phyloP scores from a whole-genome alignment of 805 yeast species.

The Saturnispora serradocipensis region DNA sequence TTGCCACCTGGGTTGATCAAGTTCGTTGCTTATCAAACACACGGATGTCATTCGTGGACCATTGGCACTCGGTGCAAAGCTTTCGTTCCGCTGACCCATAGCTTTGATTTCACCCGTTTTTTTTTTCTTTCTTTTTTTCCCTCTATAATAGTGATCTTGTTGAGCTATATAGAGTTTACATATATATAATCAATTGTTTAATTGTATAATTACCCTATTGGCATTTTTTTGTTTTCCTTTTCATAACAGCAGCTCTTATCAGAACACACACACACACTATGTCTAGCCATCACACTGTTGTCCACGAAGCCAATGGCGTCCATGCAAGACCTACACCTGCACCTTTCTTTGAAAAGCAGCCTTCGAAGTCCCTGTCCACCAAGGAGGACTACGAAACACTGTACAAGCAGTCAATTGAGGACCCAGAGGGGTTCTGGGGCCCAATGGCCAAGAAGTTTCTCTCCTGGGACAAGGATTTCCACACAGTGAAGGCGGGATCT shows the following conservation, averaged over 20 bases:
- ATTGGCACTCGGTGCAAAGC: not conserved
- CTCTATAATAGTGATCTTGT: not conserved
- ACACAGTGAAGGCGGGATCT: conserved; percentile 53
- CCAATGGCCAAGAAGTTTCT: conserved; percentile 63
- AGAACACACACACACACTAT: conserved; percentile 1
- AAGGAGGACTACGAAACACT: conserved; percentile 60
- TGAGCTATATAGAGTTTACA: not conserved
- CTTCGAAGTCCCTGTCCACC: conserved; percentile 47
- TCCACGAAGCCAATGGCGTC: conserved; percentile 53
- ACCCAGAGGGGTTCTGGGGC: conserved; percentile 78
- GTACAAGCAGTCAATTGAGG: conserved; percentile 65
- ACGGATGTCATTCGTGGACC: not conserved
- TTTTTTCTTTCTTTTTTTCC: not conserved
- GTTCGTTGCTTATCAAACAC: not conserved
- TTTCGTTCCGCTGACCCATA: not conserved
- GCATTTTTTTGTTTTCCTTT: not conserved
- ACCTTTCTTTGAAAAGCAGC: conserved; percentile 50
- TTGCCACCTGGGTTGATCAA: not conserved
- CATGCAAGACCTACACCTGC: conserved; percentile 42
- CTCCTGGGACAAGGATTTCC: conserved; percentile 74
- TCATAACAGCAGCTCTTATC: not conserved
- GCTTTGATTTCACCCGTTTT: not conserved
- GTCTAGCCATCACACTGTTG: conserved; percentile 34
- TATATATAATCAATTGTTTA: not conserved
- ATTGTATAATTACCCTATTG: not conserved